Percentiles rank a stretch among this genome's conserved stretches.
Evolutionary conservation across 805 yeast genomes (phyloP).

Genomic region (Metschnikowia anglica): DNA sequence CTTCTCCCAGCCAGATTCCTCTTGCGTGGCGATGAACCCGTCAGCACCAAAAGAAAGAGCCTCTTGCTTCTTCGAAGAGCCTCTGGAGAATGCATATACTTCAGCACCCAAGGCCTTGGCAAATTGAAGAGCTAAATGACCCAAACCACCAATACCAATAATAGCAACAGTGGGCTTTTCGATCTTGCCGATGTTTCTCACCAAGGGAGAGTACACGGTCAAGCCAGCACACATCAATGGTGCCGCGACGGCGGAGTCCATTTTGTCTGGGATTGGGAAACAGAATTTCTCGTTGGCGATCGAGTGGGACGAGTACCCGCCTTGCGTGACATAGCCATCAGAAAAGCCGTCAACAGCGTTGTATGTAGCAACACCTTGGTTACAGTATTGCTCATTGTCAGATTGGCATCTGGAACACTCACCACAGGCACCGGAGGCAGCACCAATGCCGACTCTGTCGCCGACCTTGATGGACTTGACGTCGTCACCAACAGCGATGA

Average conservation of each 20-base stretch:
- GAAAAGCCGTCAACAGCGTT: constrained; percentile 35
- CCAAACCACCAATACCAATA: constrained; percentile 57
- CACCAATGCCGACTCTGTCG: constrained; percentile 25
- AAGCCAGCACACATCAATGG: constrained; percentile 79
- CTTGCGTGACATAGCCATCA: constrained; percentile 57
- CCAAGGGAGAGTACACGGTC: constrained; percentile 68
- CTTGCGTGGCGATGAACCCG: constrained; percentile 53
- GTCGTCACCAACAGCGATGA: constrained; percentile 26
- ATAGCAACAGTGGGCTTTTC: constrained; percentile 50
- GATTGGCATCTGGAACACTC: constrained; percentile 55
- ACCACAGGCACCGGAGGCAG: constrained; percentile 18
- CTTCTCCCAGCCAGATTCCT: constrained; percentile 44
- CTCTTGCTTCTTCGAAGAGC: constrained; percentile 47
- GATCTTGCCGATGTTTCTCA: constrained; percentile 38
- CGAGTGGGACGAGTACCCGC: constrained; percentile 69
- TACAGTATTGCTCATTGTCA: constrained; percentile 45
- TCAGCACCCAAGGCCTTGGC: constrained; percentile 62
- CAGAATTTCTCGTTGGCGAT: constrained; percentile 64
- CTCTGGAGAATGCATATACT: constrained; percentile 56
- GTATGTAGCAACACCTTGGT: constrained; percentile 51
- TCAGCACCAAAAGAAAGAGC: constrained; percentile 54
- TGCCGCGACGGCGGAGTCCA: constrained; percentile 56
- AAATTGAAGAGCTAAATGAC: constrained; percentile 54
- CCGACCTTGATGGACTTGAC: constrained; percentile 20
- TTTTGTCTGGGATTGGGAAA: constrained; percentile 58